These are phyloP conservation scores for Candida ascalaphidarum DNA, from an alignment of 805 yeast species.

Conservation along the genomic window DNA sequence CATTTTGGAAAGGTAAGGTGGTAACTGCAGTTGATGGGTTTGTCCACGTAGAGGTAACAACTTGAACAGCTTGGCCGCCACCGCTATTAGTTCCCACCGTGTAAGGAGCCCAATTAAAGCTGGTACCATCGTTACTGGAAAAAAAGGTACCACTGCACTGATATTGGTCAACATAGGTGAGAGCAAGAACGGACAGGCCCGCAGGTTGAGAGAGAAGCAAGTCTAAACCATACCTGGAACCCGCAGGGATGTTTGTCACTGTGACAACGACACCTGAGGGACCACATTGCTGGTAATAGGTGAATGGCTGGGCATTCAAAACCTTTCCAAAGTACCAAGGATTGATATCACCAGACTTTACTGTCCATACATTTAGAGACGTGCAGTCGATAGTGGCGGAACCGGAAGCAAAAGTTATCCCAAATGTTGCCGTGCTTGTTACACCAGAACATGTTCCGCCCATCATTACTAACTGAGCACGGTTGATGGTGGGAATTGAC, in stretches of 20 bases:
- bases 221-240: conserved; percentile 9
- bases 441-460: conserved; percentile 13
- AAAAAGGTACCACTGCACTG: conserved; percentile 7
- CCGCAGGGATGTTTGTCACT: conserved; percentile 16
- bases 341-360: conserved; percentile 13
- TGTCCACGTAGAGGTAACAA: background rate
- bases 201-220: too few species aligned
- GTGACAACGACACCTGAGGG: conserved; percentile 5
- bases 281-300: too few species aligned
- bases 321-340: conserved; percentile 12
- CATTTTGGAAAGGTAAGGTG: background rate
- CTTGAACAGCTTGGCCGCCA: background rate
- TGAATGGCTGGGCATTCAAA: too few species aligned
- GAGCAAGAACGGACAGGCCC: too few species aligned
- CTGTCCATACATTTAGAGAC: conserved; percentile 8
- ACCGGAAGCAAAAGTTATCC: conserved; percentile 8
- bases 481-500: conserved; percentile 1
- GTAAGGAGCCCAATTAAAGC: background rate
- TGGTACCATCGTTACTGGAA: background rate
- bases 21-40: background rate
- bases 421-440: conserved; percentile 12
- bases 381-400: conserved; percentile 12
- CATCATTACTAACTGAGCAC: conserved; percentile 3
- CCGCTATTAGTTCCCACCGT: background rate
- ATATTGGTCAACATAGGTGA: conserved; percentile 5